Percentiles rank a stretch among this genome's conserved stretches.
Evolutionary conservation across 352 stramenopile genomes (phyloP).

Genomic region (Globisporangium abappressorium): DNA sequence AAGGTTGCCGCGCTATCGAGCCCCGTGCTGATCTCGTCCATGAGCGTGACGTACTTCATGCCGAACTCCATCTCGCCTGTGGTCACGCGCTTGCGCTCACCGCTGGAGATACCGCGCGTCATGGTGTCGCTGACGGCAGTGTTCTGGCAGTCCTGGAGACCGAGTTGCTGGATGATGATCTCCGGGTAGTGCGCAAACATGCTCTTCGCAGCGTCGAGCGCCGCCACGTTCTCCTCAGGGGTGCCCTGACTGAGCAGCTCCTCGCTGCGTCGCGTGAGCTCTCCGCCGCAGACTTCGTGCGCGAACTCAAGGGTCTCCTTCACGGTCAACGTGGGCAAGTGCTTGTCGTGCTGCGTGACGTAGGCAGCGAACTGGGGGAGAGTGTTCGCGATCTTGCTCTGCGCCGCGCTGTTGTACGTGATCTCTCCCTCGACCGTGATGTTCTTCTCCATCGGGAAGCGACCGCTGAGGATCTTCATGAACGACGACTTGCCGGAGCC

Average conservation of each 20-base stretch:
- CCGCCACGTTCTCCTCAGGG: conserved; percentile 20
- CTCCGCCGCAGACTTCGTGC: conserved; percentile 28
- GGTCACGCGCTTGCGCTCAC: conserved; percentile 64
- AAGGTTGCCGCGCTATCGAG: conserved; percentile 55
- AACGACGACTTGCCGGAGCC: neutral
- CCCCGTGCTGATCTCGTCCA: conserved; percentile 76
- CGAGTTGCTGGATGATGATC: conserved; percentile 9
- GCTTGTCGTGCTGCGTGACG: conserved; percentile 65
- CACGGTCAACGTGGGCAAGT: conserved; percentile 44
- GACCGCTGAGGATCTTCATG: neutral
- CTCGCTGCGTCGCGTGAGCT: conserved; percentile 15
- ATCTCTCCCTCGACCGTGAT: neutral
- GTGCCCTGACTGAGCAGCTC: conserved; percentile 29
- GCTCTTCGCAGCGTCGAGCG: conserved; percentile 2
- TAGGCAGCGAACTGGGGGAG: conserved; percentile 26
- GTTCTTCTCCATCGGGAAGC: neutral
- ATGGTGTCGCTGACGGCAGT: conserved; percentile 28
- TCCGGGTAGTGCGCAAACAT: conserved; percentile 17
- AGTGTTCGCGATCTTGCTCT: neutral
- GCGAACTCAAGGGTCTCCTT: conserved; percentile 55
- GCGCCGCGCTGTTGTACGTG: neutral
- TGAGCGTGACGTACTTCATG: conserved; percentile 62
- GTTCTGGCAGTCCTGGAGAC: conserved; percentile 9
- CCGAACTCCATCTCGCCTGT: conserved; percentile 72
- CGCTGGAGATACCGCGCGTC: conserved; percentile 51